Percentiles rank a stretch among this genome's conserved stretches.
These are phyloP conservation scores for Anethum foeniculum DNA, from an alignment of 140 eudicot genomes.

Conservation along the genomic window DNA sequence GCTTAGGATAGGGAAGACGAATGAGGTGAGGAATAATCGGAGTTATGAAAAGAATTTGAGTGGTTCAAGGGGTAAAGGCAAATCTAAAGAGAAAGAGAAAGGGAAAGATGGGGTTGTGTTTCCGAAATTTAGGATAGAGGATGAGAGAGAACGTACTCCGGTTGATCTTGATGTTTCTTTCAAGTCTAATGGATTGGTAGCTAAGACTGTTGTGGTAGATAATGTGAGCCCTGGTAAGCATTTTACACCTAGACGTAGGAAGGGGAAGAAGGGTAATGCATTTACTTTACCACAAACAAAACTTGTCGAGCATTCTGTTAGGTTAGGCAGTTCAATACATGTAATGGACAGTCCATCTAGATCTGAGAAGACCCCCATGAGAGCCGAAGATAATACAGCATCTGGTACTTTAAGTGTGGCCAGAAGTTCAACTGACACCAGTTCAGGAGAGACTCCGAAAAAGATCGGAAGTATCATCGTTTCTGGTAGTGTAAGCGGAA, in stretches of 20 bases:
- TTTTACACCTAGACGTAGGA: conserved; percentile 26
- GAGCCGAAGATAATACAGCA: conserved; percentile 18
- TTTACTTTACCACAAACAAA: conserved; percentile 32
- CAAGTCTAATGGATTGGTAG: conserved; percentile 67
- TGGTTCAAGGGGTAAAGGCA: conserved; percentile 44
- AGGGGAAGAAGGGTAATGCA: conserved; percentile 24
- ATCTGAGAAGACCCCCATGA: conserved; percentile 30
- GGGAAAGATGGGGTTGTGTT: conserved; percentile 25
- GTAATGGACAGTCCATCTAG: conserved; percentile 34
- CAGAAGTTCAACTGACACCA: conserved; percentile 14
- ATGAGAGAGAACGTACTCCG: conserved; percentile 37
- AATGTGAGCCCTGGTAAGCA: conserved; percentile 35
- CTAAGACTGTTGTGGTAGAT: conserved; percentile 49
- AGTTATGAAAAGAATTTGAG: conserved; percentile 29
- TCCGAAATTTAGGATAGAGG: conserved; percentile 23
- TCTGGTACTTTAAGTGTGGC: conserved; percentile 9
- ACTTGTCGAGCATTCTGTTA: conserved; percentile 19
- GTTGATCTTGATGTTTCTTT: conserved; percentile 78
- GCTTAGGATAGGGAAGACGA: conserved; percentile 51
- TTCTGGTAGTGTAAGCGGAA: conserved; percentile 14
- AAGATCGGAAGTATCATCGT: conserved; percentile 16
- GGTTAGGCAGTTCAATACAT: conserved; percentile 22
- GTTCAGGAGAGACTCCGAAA: conserved; percentile 18
- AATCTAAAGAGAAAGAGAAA: conserved; percentile 38
- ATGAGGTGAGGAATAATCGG: conserved; percentile 31